These are phyloP conservation scores for Chlorella sp. DNA, from an alignment of 139 green algal species.

Conservation along the genomic window DNA sequence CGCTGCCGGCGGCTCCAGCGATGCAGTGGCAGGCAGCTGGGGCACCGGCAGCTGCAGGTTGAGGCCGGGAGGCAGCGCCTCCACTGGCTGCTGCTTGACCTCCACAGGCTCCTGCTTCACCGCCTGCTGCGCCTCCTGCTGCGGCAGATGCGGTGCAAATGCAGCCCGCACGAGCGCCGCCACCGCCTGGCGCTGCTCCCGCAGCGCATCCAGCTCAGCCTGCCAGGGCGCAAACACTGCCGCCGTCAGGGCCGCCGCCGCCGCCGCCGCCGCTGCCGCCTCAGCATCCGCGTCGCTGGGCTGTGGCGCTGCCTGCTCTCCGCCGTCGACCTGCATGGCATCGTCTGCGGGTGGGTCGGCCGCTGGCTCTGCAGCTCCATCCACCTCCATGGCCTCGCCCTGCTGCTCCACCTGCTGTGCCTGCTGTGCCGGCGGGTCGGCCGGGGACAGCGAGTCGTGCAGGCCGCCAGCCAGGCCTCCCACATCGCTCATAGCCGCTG, in stretches of 20 bases:
- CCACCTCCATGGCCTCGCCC: background rate
- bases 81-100: background rate
- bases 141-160: slow-evolving; percentile 4
- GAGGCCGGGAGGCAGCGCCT: background rate
- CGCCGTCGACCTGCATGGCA: slow-evolving; percentile 7
- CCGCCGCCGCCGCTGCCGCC: background rate
- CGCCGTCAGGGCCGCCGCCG: background rate
- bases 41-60: no score
- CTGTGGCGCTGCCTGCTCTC: background rate
- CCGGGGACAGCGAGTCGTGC: background rate
- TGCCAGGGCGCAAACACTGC: slow-evolving; percentile 15
- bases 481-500: background rate
- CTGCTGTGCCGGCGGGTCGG: background rate
- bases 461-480: background rate
- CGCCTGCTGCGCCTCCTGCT: background rate
- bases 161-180: background rate
- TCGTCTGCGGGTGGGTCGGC: background rate
- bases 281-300: background rate
- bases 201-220: background rate
- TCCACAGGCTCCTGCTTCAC: background rate
- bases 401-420: background rate
- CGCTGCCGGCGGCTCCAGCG: background rate
- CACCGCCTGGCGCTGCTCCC: slow-evolving; percentile 1
- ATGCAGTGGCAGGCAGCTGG: no score
- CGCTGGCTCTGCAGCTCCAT: background rate